Evolutionary conservation across 805 yeast species (phyloP).

Genomic region (Ogataea trehalophila): DNA sequence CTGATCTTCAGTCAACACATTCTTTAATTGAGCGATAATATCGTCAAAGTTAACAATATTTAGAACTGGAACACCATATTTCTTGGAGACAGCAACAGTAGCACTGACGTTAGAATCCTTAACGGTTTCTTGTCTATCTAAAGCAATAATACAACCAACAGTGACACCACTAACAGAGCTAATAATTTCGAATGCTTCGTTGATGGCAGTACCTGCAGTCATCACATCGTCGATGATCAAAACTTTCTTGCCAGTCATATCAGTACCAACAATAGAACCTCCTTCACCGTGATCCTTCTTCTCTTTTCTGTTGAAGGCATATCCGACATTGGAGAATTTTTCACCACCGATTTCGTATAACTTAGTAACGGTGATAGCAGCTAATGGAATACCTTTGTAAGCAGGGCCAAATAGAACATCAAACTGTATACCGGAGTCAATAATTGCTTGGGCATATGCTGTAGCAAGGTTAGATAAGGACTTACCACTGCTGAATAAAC

Average conservation of each 20-base stretch:
- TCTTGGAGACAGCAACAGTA: slow-evolving; percentile 69
- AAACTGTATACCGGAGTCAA: slow-evolving; percentile 74
- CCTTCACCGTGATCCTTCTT: slow-evolving; percentile 99
- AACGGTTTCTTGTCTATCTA: slow-evolving; percentile 93
- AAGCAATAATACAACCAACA: slow-evolving; percentile 82
- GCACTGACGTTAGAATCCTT: slow-evolving; percentile 66
- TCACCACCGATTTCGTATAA: slow-evolving; percentile 86
- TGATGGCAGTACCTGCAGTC: slow-evolving; percentile 98
- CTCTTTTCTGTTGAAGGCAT: slow-evolving; percentile 95
- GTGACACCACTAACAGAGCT: slow-evolving; percentile 62
- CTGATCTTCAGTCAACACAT: slow-evolving; percentile 53
- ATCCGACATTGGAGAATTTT: slow-evolving; percentile 67
- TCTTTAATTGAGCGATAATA: slow-evolving; percentile 56
- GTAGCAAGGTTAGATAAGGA: slow-evolving; percentile 76
- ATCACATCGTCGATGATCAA: slow-evolving; percentile 94
- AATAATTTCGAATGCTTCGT: slow-evolving; percentile 86
- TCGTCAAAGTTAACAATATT: slow-evolving; percentile 75
- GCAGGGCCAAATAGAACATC: slow-evolving; percentile 97
- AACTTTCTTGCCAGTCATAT: slow-evolving; percentile 64
- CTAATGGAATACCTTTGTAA: slow-evolving; percentile 93
- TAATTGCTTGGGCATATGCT: slow-evolving; percentile 85
- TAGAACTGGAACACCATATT: slow-evolving; percentile 75
- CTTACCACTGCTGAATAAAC: slow-evolving; percentile 80
- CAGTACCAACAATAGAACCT: slow-evolving; percentile 86
- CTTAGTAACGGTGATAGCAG: slow-evolving; percentile 89